Evolutionary conservation across 1,284 basidiomycete genomes (phyloP), one percentile per base, ranked within the genome.

Genomic region (Marasmius oreades): DNA sequence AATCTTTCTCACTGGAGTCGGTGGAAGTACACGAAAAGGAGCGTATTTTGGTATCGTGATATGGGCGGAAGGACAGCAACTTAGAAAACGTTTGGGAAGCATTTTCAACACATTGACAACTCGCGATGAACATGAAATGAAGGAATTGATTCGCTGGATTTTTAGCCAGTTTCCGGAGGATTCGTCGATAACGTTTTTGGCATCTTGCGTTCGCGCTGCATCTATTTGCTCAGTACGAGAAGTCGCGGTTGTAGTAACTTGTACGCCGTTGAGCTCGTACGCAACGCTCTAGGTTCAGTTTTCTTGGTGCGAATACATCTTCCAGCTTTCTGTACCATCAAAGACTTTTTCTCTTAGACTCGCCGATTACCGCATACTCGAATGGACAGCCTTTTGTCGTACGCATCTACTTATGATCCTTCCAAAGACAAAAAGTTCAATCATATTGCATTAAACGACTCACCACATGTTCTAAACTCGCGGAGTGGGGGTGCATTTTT

Each of bases 91-190:
- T 28, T 65, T 77, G 10, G 78, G 79, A 62, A 70, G 81, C 24
- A 85, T 84, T 62, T 79, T 84, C 64, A 76, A 84, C 61, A 78
- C 77, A 3, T 69, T 85, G 14, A 76, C 78, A 10, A 56, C 63
- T 3, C 62, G 63, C 5, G 76, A 81, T 58, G 69, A 75, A 52
- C 75, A 78, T 59, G 69, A 70, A 43, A 67, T 78, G 57, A 82
- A 64, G 77, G 77, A 6, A 62, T 80, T 45, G 61, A 69, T 22
- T 74, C 77, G n/a, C 0, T 69, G 84, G 5, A 58, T 79, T 24
- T 66, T 69, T 8, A 66, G 63, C 3, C 69, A 73, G 44, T 65
- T 70, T 50, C 68, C 70, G 4, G 2, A 37, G 2, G 23, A 57
- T 39, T 63, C 67, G 14, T 59, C 66, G n/a, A 59, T 65, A 5